A percentile compares a stretch with the other conserved stretches of the same genome.
These are phyloP conservation scores for Trifolium fragiferum DNA, from an alignment of 306 rosid species.

Conservation along the genomic window DNA sequence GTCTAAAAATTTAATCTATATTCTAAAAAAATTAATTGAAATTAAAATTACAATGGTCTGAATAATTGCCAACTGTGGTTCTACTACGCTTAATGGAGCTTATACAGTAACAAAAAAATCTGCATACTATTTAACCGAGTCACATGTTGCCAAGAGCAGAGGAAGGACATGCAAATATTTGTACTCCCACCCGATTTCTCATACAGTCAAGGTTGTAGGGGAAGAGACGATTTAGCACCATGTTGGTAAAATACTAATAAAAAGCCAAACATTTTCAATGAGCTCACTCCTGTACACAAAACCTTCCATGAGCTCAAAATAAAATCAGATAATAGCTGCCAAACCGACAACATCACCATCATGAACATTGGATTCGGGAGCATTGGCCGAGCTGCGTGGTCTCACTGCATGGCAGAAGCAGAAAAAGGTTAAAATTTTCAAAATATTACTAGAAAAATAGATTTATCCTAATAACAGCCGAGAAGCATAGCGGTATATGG, in stretches of 20 bases:
- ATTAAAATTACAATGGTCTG: conserved; percentile 14
- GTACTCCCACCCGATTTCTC: conserved; percentile 37
- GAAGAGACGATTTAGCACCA: conserved; percentile 22
- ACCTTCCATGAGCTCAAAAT: conserved; percentile 46
- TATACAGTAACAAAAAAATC: conserved; percentile 17
- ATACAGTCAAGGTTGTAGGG: conserved; percentile 23
- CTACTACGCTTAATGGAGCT: conserved; percentile 30
- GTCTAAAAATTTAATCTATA: not conserved
- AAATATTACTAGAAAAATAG: conserved; percentile 18
- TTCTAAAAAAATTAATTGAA: conserved; percentile 18
- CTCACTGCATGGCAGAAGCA: conserved; percentile 60
- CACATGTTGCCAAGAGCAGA: conserved; percentile 35
- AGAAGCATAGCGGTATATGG: conserved; percentile 2
- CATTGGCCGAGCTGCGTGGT: conserved; percentile 63
- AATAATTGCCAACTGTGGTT: conserved; percentile 27
- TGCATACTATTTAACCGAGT: conserved; percentile 17
- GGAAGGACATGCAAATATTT: conserved; percentile 44
- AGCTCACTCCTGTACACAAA: conserved; percentile 77
- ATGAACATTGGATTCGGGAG: conserved; percentile 62
- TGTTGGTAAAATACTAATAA: conserved; percentile 19
- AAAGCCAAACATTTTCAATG: conserved; percentile 20
- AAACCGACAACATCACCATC: conserved; percentile 78
- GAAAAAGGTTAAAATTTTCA: conserved; percentile 16
- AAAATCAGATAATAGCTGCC: conserved; percentile 73
- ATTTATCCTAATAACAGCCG: not conserved